Conservation (phyloP, 2,329 filamentous ascomycete species). For the Fusarium nematophilum region DNA sequence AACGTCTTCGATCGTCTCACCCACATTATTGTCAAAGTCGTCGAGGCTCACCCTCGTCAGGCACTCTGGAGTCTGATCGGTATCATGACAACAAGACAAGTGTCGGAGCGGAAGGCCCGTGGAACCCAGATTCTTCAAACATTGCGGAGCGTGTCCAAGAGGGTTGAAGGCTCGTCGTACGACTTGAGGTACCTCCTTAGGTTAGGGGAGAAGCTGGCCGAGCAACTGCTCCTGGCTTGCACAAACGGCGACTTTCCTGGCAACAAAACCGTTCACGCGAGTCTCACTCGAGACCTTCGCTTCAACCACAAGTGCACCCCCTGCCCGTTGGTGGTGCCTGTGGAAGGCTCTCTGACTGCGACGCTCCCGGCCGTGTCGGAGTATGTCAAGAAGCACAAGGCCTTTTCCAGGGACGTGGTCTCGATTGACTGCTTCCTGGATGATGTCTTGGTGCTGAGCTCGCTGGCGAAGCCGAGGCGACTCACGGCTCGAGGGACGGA, state of each 20-base stretch:
- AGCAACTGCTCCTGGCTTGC: slow-evolving; percentile 83
- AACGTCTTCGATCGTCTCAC: slow-evolving; percentile 82
- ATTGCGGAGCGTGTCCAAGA: slow-evolving; percentile 60
- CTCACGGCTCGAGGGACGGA: slow-evolving; percentile 90
- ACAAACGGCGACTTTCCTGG: slow-evolving; percentile 78
- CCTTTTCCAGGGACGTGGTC: slow-evolving; percentile 87
- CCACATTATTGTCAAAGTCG: slow-evolving; percentile 86
- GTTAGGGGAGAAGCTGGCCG: slow-evolving; percentile 84
- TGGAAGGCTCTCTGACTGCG: slow-evolving; percentile 85
- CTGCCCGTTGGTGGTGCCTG: slow-evolving; percentile 87
- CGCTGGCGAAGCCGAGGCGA: slow-evolving; percentile 90
- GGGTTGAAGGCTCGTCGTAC: slow-evolving; percentile 60
- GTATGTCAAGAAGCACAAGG: slow-evolving; percentile 79
- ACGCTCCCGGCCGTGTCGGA: slow-evolving; percentile 82
- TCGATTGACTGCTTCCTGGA: slow-evolving; percentile 86
- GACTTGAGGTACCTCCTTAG: slow-evolving; percentile 79
- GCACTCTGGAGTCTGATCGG: slow-evolving; percentile 92
- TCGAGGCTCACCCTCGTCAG: slow-evolving; percentile 87
- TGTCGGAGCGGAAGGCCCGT: slow-evolving; percentile 69
- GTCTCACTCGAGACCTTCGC: slow-evolving; percentile 78
- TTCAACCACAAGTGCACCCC: slow-evolving; percentile 89
- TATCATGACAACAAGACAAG: slow-evolving; percentile 82
- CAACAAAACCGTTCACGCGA: slow-evolving; percentile 75
- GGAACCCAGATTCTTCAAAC: slow-evolving; percentile 64
- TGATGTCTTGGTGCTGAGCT: slow-evolving; percentile 89